Evolutionary conservation across 176 grass and related monocot genomes (phyloP).

Genomic region (Miscanthus lutarioriparius): DNA sequence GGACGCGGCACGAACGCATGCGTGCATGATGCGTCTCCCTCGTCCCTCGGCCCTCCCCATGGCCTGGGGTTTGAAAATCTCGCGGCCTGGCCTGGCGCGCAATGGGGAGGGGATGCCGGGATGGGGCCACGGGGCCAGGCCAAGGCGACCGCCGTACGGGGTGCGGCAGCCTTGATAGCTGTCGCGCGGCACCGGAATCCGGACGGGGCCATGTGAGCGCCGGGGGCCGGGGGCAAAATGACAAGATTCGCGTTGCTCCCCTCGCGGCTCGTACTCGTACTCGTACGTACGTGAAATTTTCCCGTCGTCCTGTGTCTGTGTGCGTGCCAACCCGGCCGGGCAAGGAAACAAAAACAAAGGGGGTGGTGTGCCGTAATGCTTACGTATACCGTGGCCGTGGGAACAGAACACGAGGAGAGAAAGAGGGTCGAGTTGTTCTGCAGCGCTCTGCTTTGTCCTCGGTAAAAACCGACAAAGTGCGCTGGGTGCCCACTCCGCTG

Average conservation of each 20-base stretch:
- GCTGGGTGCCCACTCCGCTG: background rate
- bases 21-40: background rate
- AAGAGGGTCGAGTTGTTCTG: too few relatives aligned
- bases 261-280: background rate
- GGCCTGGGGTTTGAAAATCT: constrained; percentile 17
- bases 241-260: constrained; percentile 44
- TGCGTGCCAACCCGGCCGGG: constrained; percentile 19
- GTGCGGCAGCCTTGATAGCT: constrained; percentile 41
- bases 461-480: constrained; percentile 12
- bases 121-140: background rate
- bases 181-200: constrained; percentile 18
- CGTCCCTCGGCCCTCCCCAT: too few relatives aligned
- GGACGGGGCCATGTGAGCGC: constrained; percentile 17
- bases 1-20: background rate
- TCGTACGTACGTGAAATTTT: too few relatives aligned
- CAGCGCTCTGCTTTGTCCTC: background rate
- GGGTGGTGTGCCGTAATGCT: constrained; percentile 35
- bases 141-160: constrained; percentile 26
- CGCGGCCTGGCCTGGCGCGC: background rate
- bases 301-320: background rate
- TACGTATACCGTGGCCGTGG: background rate
- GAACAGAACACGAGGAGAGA: background rate
- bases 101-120: background rate
- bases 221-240: background rate
- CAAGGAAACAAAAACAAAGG: background rate